Evolutionary conservation across 345 rosid species (phyloP).

Genomic region (Toxicodendron radicans): DNA sequence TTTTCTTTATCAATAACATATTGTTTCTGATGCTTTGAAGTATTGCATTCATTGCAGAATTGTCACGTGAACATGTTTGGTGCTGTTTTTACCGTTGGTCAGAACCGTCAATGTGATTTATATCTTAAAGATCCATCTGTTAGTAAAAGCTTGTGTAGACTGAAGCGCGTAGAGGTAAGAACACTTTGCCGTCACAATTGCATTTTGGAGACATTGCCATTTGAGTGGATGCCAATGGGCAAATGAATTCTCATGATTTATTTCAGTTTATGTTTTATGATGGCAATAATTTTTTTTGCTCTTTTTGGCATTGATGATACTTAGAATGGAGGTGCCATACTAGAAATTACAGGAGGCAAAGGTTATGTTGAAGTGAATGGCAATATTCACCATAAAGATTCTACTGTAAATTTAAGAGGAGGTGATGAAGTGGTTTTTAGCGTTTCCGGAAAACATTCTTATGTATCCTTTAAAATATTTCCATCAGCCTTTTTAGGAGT

Average conservation of each 20-base stretch:
- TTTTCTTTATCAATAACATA: background rate
- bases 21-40: slow-evolving; percentile 22
- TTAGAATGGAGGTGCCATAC: slow-evolving; percentile 64
- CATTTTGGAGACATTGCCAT: background rate
- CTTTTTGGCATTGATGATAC: background rate
- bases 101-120: slow-evolving; percentile 65
- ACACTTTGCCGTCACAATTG: background rate
- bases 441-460: slow-evolving; percentile 72
- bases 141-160: slow-evolving; percentile 60
- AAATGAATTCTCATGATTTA: slow-evolving; percentile 12
- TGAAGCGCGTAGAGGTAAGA: slow-evolving; percentile 77
- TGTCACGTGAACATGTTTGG: slow-evolving; percentile 66
- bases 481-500: background rate
- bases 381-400: slow-evolving; percentile 47
- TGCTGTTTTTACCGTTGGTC: slow-evolving; percentile 74
- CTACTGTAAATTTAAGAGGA: slow-evolving; percentile 56
- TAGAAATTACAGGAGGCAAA: slow-evolving; percentile 79
- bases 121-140: slow-evolving; percentile 64
- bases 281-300: slow-evolving; percentile 21
- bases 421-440: slow-evolving; percentile 93
- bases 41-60: slow-evolving; percentile 55
- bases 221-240: slow-evolving; percentile 8
- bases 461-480: slow-evolving; percentile 70
- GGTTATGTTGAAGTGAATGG: slow-evolving; percentile 89
- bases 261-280: background rate